phyloP scores from a whole-genome alignment of 1,284 basidiomycete genomes.

The Leccinum ponderosum region DNA sequence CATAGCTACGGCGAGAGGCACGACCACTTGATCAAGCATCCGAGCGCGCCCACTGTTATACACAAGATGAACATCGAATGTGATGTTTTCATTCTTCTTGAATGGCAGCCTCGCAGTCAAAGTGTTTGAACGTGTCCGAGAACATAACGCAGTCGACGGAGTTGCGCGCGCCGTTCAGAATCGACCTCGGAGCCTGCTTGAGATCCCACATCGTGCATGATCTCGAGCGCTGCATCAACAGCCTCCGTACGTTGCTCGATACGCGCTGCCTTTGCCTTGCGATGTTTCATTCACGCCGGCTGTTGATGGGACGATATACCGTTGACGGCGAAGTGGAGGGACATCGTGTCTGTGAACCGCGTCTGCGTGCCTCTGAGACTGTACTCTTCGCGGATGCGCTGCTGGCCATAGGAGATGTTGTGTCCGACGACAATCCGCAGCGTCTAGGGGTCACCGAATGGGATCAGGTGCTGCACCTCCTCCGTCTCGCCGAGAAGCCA shows the following conservation, averaged over 20 bases:
- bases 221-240: constrained; percentile 50
- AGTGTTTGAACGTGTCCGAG: no score
- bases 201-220: constrained; percentile 49
- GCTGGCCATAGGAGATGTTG: no score
- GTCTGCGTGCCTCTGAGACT: no score
- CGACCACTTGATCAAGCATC: no score
- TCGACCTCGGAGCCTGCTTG: constrained; percentile 45
- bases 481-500: background rate
- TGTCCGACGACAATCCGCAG: no score
- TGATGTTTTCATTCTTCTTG: no score
- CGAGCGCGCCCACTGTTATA: no score
- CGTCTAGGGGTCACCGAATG: constrained; percentile 48
- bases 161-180: constrained; percentile 37
- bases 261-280: constrained; percentile 55
- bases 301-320: constrained; percentile 96
- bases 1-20: no score
- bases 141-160: constrained; percentile 33
- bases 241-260: constrained; percentile 47
- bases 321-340: constrained; percentile 66
- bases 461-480: constrained; percentile 74
- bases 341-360: no score
- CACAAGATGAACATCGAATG: no score
- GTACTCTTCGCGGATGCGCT: no score
- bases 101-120: no score
- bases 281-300: constrained; percentile 88